Base-by-base conservation (phyloP, 2,329 filamentous ascomycete genomes). In the Cordyceps pruinosa region DNA sequence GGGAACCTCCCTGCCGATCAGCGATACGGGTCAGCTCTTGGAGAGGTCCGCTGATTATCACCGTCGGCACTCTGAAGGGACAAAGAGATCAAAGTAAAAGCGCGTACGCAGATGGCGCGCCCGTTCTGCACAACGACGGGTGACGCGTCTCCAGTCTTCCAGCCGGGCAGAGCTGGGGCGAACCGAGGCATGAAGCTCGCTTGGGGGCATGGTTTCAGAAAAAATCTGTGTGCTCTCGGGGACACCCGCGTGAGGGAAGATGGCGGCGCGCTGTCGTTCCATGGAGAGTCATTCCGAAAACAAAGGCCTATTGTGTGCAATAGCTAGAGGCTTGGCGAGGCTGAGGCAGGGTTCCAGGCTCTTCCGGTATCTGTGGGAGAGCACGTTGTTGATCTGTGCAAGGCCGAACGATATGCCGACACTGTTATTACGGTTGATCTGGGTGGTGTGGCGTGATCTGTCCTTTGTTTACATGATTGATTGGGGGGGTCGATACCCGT, bases 161-260 rank as follows among this genome's bases (percentile, higher is more conserved):
- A 35, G 4, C 6, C 13, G 9, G 21, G 19, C 30, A 48, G 12
- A 48, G 19, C 30, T 21, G 30, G 46, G 30, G 35, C 46, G 46
- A 48, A 48, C 46, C 46, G 10, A 39, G 34, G 23, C 21, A 37
- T 4, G 6, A 37, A 13, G 47, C 47, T 39, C 47, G 47, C 34
- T n/a, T 28, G 32, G 23, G 34, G 34, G 34, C 47, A 34, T 28
- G 23, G 47, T 50, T 50, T 50, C 47, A 50, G 47, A 50, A 50
- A 39, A n/a, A 15, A 34, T 21, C 8, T 32, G 17, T 34, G 17
- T 34, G 17, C 32, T 6, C 21, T 35, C 32, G 47, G 47, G 47
- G 30, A 7, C n/a, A 50, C 17, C 47, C 47, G 34, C 26, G 25
- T 17, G 25, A 50, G 34, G 34, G n/a, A n/a, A n/a, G n/a, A n/a